Base-by-base conservation (phyloP, 176 grass and related monocot genomes). In the Dactylis glomerata region DNA sequence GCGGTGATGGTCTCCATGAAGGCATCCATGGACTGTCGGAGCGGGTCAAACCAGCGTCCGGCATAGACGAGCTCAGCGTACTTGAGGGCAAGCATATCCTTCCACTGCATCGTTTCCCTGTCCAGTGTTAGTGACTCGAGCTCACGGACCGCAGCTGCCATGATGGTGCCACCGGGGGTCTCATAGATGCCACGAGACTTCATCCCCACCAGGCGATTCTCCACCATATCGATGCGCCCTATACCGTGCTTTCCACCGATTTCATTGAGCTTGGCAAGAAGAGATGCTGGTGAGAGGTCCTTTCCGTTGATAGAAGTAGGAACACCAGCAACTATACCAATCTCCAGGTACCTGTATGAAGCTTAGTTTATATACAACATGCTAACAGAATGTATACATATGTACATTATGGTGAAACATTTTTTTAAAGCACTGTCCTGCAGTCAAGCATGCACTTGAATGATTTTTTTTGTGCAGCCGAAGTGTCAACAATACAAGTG, bases 161-260 rank as follows among this genome's bases (percentile, higher is more conserved):
- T 87, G 83, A 99, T 96, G 64, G 96, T 99, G 76, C 96, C 96
- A 61, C 96, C 93, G 0, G 96, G 96, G 37, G 96, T 99, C 81
- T 99, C 93, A 1, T 96, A 99, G 7, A 99, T 81, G 0, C 96
- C 96, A 1, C 96, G 93, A 23, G 96, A 99, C 71, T 96, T 99
- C 96, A 99, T 99, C 41, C 96, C 96, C 0, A 99, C 93, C 0
- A 99, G 86, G 14, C 96, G 89, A 46, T 99, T 99, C 49, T 99
- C 96, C 15, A 99, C 93, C 91, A 96, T 99, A 37, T 99, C 93
- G 0, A 90, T 87, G 4, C 93, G 96, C 20, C 96, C 96, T 12
- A 99, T 84, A 2, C 96, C 93, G 11, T 98, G 89, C 68, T 87
- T 99, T 28, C 96, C 93, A 47, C 96, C 96, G 2, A 92, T 84